Evolutionary conservation across 768 basidiomycete genomes (phyloP).

Genomic region (Wakefieldia striispora): DNA sequence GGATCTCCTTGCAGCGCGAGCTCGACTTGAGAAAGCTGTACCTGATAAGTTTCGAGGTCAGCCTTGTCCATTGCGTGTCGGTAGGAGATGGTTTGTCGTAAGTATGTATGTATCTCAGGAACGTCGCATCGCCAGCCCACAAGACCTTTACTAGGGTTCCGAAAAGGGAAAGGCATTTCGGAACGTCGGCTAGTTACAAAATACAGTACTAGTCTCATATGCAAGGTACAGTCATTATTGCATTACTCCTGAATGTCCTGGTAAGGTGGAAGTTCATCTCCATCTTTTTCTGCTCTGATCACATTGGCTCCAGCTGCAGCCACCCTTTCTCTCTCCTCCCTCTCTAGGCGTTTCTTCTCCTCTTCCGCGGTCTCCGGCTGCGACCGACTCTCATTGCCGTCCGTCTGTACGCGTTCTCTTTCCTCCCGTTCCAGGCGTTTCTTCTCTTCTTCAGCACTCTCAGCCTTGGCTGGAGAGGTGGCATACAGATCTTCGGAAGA

Average conservation of each 20-base stretch:
- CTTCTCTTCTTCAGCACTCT: slow-evolving; percentile 68
- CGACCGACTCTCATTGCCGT: slow-evolving; percentile 13
- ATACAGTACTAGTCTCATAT: too few species aligned
- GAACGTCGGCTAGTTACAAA: too few species aligned
- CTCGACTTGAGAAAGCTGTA: slow-evolving; percentile 87
- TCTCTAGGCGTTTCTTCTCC: slow-evolving; percentile 63
- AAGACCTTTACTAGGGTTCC: slow-evolving; percentile 13
- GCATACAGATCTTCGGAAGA: slow-evolving; percentile 31
- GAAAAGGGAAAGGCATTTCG: slow-evolving; percentile 22
- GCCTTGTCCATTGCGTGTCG: slow-evolving; percentile 45
- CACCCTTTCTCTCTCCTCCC: slow-evolving; percentile 63
- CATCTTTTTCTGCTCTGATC: slow-evolving; percentile 22
- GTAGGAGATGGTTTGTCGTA: too few species aligned
- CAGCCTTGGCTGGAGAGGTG: slow-evolving; percentile 32
- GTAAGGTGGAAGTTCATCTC: slow-evolving; percentile 45
- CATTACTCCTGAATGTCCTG: slow-evolving; percentile 33
- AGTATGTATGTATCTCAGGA: too few species aligned
- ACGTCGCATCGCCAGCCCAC: neutral
- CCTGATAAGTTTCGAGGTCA: slow-evolving; percentile 88
- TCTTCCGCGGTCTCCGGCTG: slow-evolving; percentile 52
- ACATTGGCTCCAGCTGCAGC: slow-evolving; percentile 22
- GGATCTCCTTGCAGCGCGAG: slow-evolving; percentile 74
- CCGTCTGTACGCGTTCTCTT: slow-evolving; percentile 44
- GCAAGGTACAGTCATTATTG: neutral
- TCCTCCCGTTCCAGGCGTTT: slow-evolving; percentile 52